Evolutionary conservation across 2,329 filamentous ascomycete species (phyloP).

Genomic region (Cyphellophora europaea): DNA sequence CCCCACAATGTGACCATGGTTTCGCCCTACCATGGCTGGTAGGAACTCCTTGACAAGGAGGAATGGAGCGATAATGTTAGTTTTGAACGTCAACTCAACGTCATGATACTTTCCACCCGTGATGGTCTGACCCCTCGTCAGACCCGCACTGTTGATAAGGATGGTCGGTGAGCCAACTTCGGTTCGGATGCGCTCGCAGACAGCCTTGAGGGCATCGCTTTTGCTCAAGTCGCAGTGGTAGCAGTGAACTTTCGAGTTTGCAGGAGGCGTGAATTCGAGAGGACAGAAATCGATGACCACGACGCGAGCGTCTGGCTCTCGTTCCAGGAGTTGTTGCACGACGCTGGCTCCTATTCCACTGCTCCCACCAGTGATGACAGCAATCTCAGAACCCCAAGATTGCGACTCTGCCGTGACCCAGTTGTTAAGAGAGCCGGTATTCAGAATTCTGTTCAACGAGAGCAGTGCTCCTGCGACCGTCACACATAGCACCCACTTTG

Average conservation of each 20-base stretch:
- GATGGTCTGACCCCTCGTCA: conserved; percentile 38
- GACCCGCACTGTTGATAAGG: conserved; percentile 47
- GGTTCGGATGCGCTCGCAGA: conserved; percentile 34
- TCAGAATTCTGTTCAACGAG: no score
- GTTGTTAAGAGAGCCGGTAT: no score
- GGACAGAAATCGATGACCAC: not conserved
- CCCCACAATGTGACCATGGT: conserved; percentile 66
- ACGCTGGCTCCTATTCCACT: conserved; percentile 62
- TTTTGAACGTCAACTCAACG: conserved; percentile 51
- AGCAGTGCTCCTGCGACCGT: no score
- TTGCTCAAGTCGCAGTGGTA: conserved; percentile 62
- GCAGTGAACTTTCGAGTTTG: conserved; percentile 43
- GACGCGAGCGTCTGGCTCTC: not conserved
- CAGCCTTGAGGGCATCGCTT: conserved; percentile 38
- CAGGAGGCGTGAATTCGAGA: not conserved
- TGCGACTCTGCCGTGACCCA: conserved; percentile 27
- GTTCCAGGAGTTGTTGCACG: conserved; percentile 50
- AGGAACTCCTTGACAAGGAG: conserved; percentile 57
- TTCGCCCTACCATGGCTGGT: conserved; percentile 49
- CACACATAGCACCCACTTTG: no score
- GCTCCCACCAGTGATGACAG: conserved; percentile 49
- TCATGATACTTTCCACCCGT: conserved; percentile 29
- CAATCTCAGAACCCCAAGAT: conserved; percentile 26
- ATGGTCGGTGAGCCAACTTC: conserved; percentile 56
- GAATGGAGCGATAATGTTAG: conserved; percentile 61